These are phyloP conservation scores for Aspergillus awamori DNA, from an alignment of 2,329 filamentous ascomycete species.

Conservation along the genomic window DNA sequence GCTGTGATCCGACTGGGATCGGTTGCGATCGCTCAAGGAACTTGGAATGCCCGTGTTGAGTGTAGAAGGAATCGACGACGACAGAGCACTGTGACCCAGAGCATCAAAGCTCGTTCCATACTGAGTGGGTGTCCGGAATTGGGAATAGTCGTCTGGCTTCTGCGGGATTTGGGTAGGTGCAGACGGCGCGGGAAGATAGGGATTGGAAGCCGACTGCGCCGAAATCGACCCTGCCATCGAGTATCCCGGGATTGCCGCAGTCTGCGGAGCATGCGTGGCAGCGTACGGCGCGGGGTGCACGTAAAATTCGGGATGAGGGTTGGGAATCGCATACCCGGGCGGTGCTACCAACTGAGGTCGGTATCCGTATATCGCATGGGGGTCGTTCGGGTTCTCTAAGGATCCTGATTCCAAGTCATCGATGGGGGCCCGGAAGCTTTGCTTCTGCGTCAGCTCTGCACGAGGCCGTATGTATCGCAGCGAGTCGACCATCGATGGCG, in stretches of 20 bases:
- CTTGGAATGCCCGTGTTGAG: slow-evolving; percentile 37
- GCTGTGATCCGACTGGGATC: slow-evolving; percentile 41
- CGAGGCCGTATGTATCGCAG: slow-evolving; percentile 59
- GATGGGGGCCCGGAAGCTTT: slow-evolving; percentile 68
- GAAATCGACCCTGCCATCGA: slow-evolving; percentile 38
- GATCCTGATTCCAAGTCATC: slow-evolving; percentile 59
- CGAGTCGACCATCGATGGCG: slow-evolving; percentile 59
- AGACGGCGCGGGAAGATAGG: slow-evolving; percentile 40
- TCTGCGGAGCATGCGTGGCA: slow-evolving; percentile 38
- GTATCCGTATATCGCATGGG: slow-evolving; percentile 46
- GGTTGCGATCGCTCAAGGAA: slow-evolving; percentile 40
- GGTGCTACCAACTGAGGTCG: slow-evolving; percentile 41
- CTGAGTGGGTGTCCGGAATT: slow-evolving; percentile 34
- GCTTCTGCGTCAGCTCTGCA: slow-evolving; percentile 59
- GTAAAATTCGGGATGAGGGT: slow-evolving; percentile 40
- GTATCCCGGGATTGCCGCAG: slow-evolving; percentile 39
- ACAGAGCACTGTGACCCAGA: slow-evolving; percentile 37
- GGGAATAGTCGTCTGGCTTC: slow-evolving; percentile 43
- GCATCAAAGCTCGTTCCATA: slow-evolving; percentile 42
- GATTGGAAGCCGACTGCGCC: slow-evolving; percentile 38
- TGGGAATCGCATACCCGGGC: slow-evolving; percentile 40
- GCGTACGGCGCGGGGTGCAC: slow-evolving; percentile 39
- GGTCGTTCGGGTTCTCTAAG: slow-evolving; percentile 44
- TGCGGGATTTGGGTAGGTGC: slow-evolving; percentile 32
- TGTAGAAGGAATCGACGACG: slow-evolving; percentile 36